A percentile compares a stretch with the other conserved stretches of the same genome.
These are phyloP conservation scores for Colletotrichum filicis DNA, from an alignment of 2,329 filamentous ascomycete species.

Conservation along the genomic window DNA sequence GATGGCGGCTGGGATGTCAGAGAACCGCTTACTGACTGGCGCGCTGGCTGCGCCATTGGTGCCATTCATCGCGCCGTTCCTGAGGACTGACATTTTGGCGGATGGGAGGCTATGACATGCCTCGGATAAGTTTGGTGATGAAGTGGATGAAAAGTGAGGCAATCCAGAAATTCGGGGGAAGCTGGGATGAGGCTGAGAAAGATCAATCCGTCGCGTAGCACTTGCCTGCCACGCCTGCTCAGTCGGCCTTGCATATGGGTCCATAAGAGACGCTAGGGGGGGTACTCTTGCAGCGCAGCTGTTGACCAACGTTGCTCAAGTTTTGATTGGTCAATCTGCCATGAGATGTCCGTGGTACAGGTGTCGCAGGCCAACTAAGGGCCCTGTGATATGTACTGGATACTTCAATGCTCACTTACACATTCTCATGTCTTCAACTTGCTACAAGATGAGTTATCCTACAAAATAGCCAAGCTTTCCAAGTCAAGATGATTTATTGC, in stretches of 20 bases:
- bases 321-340: constrained; percentile 14
- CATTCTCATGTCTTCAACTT: background rate
- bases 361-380: fast-evolving
- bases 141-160: constrained; percentile 9
- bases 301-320: background rate
- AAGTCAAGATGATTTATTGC: background rate
- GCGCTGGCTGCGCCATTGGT: constrained; percentile 49
- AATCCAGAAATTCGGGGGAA: constrained; percentile 17
- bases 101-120: constrained; percentile 34
- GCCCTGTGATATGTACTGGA: background rate
- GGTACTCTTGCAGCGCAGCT: constrained; percentile 12
- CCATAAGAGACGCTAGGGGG: constrained; percentile 1
- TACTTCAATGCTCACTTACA: background rate
- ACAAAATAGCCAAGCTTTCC: background rate
- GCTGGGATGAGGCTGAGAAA: constrained; percentile 33
- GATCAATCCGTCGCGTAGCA: constrained; percentile 28
- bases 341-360: background rate
- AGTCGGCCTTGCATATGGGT: constrained; percentile 27
- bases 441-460: background rate
- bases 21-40: constrained; percentile 67
- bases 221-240: background rate
- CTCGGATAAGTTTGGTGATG: constrained; percentile 23
- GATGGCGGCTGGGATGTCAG: constrained; percentile 72
- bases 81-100: constrained; percentile 52
- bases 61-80: constrained; percentile 58